Evolutionary conservation across 129 eudicot species (phyloP).

Genomic region (Tanacetum coccineum): DNA sequence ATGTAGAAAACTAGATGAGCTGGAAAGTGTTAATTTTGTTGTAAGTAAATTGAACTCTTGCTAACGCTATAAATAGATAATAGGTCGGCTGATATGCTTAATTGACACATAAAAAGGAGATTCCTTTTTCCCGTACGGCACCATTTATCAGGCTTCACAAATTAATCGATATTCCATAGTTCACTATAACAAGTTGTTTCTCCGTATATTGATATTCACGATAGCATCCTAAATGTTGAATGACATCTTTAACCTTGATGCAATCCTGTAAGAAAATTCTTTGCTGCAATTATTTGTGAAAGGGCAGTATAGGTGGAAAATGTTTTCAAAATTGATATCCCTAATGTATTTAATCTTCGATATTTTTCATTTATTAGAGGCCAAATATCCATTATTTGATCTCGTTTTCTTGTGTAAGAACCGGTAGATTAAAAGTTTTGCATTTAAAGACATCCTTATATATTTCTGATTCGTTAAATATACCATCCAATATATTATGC

Average conservation of each 20-base stretch:
- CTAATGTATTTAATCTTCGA: no score
- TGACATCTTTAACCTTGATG: conserved; percentile 29
- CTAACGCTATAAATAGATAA: conserved; percentile 32
- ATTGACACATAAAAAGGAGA: conserved; percentile 12
- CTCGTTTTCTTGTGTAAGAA: no score
- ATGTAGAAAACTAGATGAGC: background rate
- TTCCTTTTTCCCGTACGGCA: conserved; percentile 10
- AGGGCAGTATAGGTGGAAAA: conserved; percentile 23
- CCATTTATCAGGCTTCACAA: conserved; percentile 19
- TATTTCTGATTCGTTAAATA: conserved; percentile 23
- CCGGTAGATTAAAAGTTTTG: no score
- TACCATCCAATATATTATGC: conserved; percentile 17
- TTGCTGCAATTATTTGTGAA: conserved; percentile 11
- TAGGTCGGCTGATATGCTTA: conserved; percentile 5
- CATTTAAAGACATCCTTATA: conserved; percentile 16
- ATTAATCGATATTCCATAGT: no score
- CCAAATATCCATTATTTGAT: no score
- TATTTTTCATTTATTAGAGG: no score
- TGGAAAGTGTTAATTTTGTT: conserved; percentile 9
- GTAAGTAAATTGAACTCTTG: conserved; percentile 25
- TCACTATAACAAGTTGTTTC: no score
- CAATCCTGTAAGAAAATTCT: background rate
- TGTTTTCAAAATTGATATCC: no score
- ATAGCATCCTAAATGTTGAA: conserved; percentile 21
- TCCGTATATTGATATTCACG: conserved; percentile 34